Base-by-base conservation (phyloP, 345 rosid species). In the Eucalyptus marginata region DNA sequence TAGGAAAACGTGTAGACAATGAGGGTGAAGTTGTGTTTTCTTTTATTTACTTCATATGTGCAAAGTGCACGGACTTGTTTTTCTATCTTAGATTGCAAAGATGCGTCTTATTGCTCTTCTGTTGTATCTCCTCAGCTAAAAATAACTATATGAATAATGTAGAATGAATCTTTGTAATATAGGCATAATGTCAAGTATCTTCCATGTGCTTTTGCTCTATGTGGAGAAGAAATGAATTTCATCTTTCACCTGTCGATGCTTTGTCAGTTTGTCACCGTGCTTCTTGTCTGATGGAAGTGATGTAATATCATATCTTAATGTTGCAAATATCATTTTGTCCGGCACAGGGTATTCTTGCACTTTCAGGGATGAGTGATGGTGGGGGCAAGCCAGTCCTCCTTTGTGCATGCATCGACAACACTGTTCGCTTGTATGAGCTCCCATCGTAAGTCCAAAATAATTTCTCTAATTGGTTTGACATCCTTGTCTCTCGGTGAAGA, bases 371-470 rank as follows among this genome's bases (percentile, higher is more conserved):
- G 90, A 79, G 88, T 6, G 95, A 95, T 87, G 87, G 90, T 51
- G 90, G 95, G 13, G 93, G 85, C 10, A 94, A 93, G 86, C 96
- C 96, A 4, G 90, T 94, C 40, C 89, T 95, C n/a, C 49, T 93
- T 31, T 93, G 94, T 64, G 91, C 95, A 58, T 91, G 92, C 85
- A 86, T 90, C n/a, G 93, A 94, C 79, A 90, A 91, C 85, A 86
- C 92, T 7, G 93, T 93, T 59, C 64, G 56, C 83, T 76, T 95
- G 24, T 92, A 88, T 4, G 94, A 94, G 52, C 86, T 95, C 14
- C 96, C 96, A 86, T 91, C 93, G 94, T 94, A 88, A 93, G 93
- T 92, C 31, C 66, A 64, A 52, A 58, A 52, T 51, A 20, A 56
- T 24, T 24, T 24, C 29, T 24, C 29, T 56, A 22, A 56, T 56